Evolutionary conservation across 2,329 filamentous ascomycete species (phyloP).

Genomic region (Colletotrichum tofieldiae): DNA sequence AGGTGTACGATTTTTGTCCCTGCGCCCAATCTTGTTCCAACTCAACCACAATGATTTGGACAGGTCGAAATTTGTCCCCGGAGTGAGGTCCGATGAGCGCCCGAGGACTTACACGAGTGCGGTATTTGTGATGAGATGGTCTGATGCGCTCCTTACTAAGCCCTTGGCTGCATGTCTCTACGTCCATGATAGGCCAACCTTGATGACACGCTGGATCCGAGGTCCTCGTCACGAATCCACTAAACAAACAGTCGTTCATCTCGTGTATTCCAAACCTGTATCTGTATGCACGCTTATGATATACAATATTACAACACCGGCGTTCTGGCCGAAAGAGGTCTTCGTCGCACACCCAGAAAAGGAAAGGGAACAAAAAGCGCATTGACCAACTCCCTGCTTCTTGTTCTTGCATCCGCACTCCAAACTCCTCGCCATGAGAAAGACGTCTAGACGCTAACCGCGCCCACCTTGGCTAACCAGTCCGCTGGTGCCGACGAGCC

Average conservation of each 20-base stretch:
- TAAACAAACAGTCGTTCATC: not conserved
- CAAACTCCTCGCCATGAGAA: conserved; percentile 21
- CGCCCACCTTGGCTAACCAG: conserved; percentile 27
- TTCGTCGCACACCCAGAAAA: not conserved
- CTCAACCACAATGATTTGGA: no score
- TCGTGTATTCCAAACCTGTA: conserved; percentile 23
- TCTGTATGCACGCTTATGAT: conserved; percentile 22
- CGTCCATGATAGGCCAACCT: conserved; percentile 21
- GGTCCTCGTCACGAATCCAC: not conserved
- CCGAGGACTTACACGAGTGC: not conserved
- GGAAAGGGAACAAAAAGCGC: not conserved
- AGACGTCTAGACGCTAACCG: conserved; percentile 9
- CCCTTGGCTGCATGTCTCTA: conserved; percentile 29
- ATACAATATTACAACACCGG: conserved; percentile 7
- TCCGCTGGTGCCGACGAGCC: conserved; percentile 29
- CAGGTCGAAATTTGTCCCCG: not conserved
- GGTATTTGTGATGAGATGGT: conserved; percentile 3
- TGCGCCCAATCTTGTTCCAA: not conserved
- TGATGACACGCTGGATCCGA: not conserved
- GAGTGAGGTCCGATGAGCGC: not conserved
- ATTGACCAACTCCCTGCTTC: not conserved
- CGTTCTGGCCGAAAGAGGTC: not conserved
- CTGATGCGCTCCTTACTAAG: conserved; percentile 25
- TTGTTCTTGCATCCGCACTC: not conserved
- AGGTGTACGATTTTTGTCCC: not conserved